phyloP scores from a whole-genome alignment of 768 basidiomycete species.

The Suillus clintonianus region DNA sequence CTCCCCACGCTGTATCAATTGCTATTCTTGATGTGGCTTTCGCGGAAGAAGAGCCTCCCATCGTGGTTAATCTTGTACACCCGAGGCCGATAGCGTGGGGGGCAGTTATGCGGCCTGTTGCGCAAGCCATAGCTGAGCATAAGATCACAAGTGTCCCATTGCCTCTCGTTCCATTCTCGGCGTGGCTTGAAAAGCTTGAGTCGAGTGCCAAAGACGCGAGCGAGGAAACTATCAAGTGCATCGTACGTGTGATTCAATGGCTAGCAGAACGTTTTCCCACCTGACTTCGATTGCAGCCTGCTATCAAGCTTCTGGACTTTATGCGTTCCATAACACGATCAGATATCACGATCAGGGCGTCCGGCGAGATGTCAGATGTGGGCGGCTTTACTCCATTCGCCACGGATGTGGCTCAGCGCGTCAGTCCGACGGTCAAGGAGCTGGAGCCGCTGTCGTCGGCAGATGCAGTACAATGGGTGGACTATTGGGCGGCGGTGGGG shows the following conservation, averaged over 20 bases:
- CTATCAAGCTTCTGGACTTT: conserved; percentile 34
- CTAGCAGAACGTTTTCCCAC: conserved; percentile 41
- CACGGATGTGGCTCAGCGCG: conserved; percentile 26
- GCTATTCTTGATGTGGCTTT: conserved; percentile 32
- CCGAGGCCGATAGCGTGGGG: conserved; percentile 32
- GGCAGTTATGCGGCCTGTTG: conserved; percentile 25
- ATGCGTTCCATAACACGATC: conserved; percentile 21
- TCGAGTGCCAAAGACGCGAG: conserved; percentile 7
- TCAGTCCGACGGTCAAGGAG: conserved; percentile 36
- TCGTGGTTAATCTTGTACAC: conserved; percentile 35
- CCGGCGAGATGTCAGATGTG: neutral
- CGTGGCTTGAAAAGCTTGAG: conserved; percentile 33
- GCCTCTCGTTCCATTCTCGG: conserved; percentile 30
- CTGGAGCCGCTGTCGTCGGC: conserved; percentile 25
- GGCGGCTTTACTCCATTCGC: conserved; percentile 17
- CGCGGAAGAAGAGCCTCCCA: conserved; percentile 13
- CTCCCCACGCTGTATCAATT: conserved; percentile 24
- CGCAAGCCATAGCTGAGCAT: conserved; percentile 13
- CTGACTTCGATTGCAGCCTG: conserved; percentile 26
- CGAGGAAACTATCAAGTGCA: conserved; percentile 25
- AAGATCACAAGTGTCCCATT: conserved; percentile 18
- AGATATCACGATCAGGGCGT: conserved; percentile 13
- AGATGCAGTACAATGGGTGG: conserved; percentile 37
- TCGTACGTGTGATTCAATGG: conserved; percentile 42
- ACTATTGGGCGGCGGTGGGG: conserved; percentile 37